Conservation (phyloP, 345 rosid species). For the Heritiera littoralis region DNA sequence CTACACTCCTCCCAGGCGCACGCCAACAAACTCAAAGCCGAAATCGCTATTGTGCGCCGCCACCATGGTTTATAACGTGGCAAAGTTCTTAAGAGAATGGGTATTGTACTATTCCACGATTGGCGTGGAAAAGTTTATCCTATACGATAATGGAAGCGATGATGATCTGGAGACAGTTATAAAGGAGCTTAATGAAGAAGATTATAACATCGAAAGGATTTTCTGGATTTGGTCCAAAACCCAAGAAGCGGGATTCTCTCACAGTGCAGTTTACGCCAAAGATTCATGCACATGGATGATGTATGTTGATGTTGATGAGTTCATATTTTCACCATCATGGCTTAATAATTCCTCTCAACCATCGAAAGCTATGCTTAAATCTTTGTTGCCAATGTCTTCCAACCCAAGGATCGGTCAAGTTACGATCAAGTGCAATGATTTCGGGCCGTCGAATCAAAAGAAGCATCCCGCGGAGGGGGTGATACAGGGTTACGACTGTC, state of each 20-base stretch:
- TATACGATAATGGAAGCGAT: constrained; percentile 80
- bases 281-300: constrained; percentile 73
- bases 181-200: constrained; percentile 39
- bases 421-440: constrained; percentile 66
- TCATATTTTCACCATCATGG: constrained; percentile 73
- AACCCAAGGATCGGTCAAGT: constrained; percentile 48
- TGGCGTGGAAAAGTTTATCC: constrained; percentile 68
- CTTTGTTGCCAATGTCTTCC: constrained; percentile 36
- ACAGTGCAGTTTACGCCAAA: constrained; percentile 52
- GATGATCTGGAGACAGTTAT: constrained; percentile 50
- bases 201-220: constrained; percentile 44
- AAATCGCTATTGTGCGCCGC: constrained; percentile 57
- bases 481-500: constrained; percentile 76
- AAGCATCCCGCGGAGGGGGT: constrained; percentile 69
- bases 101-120: constrained; percentile 69
- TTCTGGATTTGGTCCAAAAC: constrained; percentile 88
- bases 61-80: constrained; percentile 86
- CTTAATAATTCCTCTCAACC: constrained; percentile 32
- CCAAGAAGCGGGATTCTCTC: constrained; percentile 93
- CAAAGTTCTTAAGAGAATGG: constrained; percentile 75
- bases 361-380: constrained; percentile 37
- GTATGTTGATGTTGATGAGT: constrained; percentile 83
- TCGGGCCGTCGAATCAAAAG: constrained; percentile 67
- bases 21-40: background rate
- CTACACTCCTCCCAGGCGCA: constrained; percentile 48